phyloP scores from a whole-genome alignment of 176 grass and related monocot species.

The Musa acuminata region DNA sequence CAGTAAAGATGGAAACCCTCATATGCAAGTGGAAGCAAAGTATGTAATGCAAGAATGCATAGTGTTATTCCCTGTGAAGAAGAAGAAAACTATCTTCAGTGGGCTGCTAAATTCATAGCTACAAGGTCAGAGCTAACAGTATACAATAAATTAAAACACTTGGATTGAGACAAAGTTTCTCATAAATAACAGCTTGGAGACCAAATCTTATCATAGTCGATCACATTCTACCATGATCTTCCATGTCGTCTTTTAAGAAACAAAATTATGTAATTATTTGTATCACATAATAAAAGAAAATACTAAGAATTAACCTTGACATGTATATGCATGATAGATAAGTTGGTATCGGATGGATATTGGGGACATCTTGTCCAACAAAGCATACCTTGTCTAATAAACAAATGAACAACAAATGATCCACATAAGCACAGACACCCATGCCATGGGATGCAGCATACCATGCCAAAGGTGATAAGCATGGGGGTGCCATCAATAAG shows the following conservation, averaged over 20 bases:
- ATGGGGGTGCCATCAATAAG: too few relatives aligned
- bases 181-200: neutral
- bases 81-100: neutral
- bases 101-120: neutral
- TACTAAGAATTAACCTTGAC: neutral
- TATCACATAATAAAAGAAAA: neutral
- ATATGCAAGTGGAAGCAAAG: constrained; percentile 76
- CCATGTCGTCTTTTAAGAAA: neutral
- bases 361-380: too few relatives aligned
- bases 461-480: too few relatives aligned
- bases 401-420: too few relatives aligned
- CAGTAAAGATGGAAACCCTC: constrained; percentile 68
- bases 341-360: too few relatives aligned
- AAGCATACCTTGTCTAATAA: too few relatives aligned
- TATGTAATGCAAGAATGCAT: constrained; percentile 59
- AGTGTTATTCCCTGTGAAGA: constrained; percentile 57
- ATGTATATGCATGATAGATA: too few relatives aligned
- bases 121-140: neutral
- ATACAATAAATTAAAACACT: neutral
- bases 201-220: neutral
- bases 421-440: too few relatives aligned
- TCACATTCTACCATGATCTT: neutral
- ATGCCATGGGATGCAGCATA: too few relatives aligned
- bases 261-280: neutral
- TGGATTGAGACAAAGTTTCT: neutral